phyloP scores from a whole-genome alignment of 352 stramenopile species.

The Albugo candida region DNA sequence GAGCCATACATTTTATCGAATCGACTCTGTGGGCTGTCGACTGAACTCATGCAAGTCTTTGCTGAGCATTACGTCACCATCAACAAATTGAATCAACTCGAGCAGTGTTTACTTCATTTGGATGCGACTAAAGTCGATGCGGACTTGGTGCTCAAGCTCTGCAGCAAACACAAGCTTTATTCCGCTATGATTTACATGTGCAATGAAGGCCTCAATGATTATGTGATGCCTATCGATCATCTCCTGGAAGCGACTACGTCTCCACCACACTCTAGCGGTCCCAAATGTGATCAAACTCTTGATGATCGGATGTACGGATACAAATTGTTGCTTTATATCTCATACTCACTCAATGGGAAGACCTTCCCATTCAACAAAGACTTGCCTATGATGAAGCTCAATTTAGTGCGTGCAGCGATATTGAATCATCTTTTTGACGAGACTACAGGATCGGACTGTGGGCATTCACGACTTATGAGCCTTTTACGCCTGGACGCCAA shows the following conservation, averaged over 20 bases:
- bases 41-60: conserved; percentile 85
- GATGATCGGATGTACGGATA: conserved; percentile 49
- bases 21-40: conserved; percentile 80
- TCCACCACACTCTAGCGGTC: background rate
- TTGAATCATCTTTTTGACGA: conserved; percentile 73
- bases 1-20: conserved; percentile 90
- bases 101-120: conserved; percentile 88
- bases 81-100: conserved; percentile 74
- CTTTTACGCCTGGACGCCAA: conserved; percentile 62
- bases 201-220: conserved; percentile 85
- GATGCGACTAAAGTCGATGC: conserved; percentile 87
- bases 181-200: conserved; percentile 90
- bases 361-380: conserved; percentile 75
- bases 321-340: conserved; percentile 81
- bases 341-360: conserved; percentile 78
- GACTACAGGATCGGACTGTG: conserved; percentile 10
- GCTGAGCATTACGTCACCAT: conserved; percentile 80
- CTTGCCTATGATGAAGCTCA: conserved; percentile 36
- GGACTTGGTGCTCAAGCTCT: conserved; percentile 85
- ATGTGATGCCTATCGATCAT: conserved; percentile 79
- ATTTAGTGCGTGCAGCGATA: conserved; percentile 55
- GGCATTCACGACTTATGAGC: conserved; percentile 68
- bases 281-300: conserved; percentile 11
- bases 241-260: conserved; percentile 63
- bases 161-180: conserved; percentile 82